A percentile compares a stretch with the other conserved stretches of the same genome.
These are phyloP conservation scores for Cryptosporidium parvum DNA, from an alignment of 169 alveolate species.

Conservation along the genomic window DNA sequence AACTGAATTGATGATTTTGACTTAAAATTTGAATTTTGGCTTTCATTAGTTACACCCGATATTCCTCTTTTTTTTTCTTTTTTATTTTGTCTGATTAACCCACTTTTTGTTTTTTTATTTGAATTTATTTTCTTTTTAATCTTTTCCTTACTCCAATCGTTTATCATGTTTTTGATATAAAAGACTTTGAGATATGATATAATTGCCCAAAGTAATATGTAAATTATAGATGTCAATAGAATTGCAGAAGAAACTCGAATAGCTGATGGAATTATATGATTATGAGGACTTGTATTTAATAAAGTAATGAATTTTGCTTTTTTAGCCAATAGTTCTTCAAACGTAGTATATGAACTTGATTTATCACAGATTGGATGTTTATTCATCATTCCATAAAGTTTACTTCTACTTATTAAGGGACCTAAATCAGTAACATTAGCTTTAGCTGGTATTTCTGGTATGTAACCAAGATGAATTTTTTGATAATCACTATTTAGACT, in stretches of 20 bases:
- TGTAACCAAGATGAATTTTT: constrained; percentile 47
- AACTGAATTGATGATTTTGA: background rate
- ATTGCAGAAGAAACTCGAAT: constrained; percentile 2
- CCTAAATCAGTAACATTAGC: constrained; percentile 21
- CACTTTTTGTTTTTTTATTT: background rate
- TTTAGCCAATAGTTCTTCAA: constrained; percentile 61
- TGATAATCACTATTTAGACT: constrained; percentile 33
- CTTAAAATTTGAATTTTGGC: background rate
- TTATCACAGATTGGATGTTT: constrained; percentile 23
- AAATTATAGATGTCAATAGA: constrained; percentile 9
- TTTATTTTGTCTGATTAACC: background rate
- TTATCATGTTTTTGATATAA: constrained; percentile 29
- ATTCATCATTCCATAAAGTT: background rate
- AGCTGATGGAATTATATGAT: constrained; percentile 53
- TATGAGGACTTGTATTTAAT: constrained; percentile 41
- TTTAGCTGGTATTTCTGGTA: constrained; percentile 36
- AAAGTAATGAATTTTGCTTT: constrained; percentile 36
- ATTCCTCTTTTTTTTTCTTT: background rate
- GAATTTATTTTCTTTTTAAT: background rate
- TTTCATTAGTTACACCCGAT: background rate
- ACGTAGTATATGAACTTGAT: constrained; percentile 37
- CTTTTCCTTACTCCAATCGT: constrained; percentile 16
- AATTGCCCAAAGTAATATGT: constrained; percentile 24
- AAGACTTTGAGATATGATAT: constrained; percentile 25
- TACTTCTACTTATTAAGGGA: background rate